Percentiles rank a stretch among this genome's conserved stretches.
phyloP scores from a whole-genome alignment of 768 basidiomycete species.

The Cubamyces lactineus region DNA sequence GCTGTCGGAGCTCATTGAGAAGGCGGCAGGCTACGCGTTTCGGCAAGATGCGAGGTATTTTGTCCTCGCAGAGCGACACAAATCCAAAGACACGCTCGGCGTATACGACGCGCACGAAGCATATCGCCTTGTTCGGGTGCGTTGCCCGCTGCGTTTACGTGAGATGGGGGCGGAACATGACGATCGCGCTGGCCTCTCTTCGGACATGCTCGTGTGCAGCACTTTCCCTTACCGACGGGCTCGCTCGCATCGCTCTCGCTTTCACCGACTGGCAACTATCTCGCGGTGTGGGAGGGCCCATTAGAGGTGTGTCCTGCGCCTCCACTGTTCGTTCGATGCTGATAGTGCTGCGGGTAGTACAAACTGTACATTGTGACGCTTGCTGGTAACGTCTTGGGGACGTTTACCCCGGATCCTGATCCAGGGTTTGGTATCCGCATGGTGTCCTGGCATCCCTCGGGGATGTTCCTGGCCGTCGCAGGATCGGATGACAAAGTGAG shows the following conservation, averaged over 20 bases:
- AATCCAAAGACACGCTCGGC: constrained; percentile 85
- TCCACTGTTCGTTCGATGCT: neutral
- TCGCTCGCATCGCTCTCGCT: constrained; percentile 71
- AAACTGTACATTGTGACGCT: constrained; percentile 74
- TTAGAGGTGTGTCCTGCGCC: constrained; percentile 58
- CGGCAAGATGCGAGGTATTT: constrained; percentile 83
- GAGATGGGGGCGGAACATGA: neutral
- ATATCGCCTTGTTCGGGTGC: constrained; percentile 75
- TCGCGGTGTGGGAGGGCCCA: constrained; percentile 84
- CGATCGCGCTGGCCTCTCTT: neutral
- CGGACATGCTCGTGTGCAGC: constrained; percentile 48
- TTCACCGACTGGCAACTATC: constrained; percentile 74
- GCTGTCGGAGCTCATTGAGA: neutral
- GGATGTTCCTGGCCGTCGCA: constrained; percentile 76
- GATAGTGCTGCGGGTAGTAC: constrained; percentile 50
- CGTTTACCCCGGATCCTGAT: constrained; percentile 74
- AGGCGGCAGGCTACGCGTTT: constrained; percentile 68
- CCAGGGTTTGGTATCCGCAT: constrained; percentile 82
- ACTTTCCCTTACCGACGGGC: constrained; percentile 79
- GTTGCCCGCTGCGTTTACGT: constrained; percentile 25
- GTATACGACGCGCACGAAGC: constrained; percentile 76
- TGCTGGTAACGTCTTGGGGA: constrained; percentile 61
- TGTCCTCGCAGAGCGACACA: constrained; percentile 84
- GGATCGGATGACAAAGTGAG: constrained; percentile 90
- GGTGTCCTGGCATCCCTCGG: constrained; percentile 86